A percentile compares a stretch with the other conserved stretches of the same genome.
phyloP scores from a whole-genome alignment of 805 yeast species.

The Candida tibetensis region DNA sequence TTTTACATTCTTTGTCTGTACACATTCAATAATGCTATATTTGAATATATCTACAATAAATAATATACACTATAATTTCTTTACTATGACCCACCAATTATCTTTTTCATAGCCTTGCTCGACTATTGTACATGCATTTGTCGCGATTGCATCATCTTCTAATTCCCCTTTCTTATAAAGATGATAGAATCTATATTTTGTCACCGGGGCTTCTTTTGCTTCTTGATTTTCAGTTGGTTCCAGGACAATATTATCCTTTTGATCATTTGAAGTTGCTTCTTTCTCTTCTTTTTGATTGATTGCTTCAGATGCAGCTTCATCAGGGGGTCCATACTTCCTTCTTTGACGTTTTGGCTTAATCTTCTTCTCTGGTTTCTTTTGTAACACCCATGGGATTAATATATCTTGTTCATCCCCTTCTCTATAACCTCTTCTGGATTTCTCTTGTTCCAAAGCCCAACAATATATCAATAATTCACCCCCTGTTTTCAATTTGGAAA shows the following conservation, averaged over 20 bases:
- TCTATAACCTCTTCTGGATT: slow-evolving; percentile 84
- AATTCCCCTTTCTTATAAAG: slow-evolving; percentile 83
- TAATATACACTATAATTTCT: slow-evolving; percentile 11
- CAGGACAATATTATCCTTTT: background rate
- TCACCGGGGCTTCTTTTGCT: slow-evolving; percentile 25
- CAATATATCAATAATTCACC: slow-evolving; percentile 84
- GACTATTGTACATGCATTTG: slow-evolving; percentile 65
- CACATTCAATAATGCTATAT: too few relatives aligned
- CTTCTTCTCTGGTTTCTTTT: slow-evolving; percentile 43
- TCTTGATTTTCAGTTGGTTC: background rate
- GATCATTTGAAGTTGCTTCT: background rate
- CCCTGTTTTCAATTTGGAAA: slow-evolving; percentile 52
- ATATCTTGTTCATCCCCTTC: slow-evolving; percentile 93
- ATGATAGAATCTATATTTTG: slow-evolving; percentile 85
- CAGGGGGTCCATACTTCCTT: slow-evolving; percentile 5
- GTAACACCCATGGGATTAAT: slow-evolving; percentile 91
- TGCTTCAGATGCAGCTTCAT: slow-evolving; percentile 4
- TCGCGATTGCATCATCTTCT: slow-evolving; percentile 60
- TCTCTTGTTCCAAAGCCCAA: slow-evolving; percentile 94
- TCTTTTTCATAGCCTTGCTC: slow-evolving; percentile 86
- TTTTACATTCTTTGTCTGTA: too few relatives aligned
- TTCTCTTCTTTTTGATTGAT: slow-evolving; percentile 6
- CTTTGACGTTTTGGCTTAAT: slow-evolving; percentile 18
- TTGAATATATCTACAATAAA: too few relatives aligned
- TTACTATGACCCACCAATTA: slow-evolving; percentile 75